These are phyloP conservation scores for Populus simonii DNA, from an alignment of 345 rosid species.

Conservation along the genomic window DNA sequence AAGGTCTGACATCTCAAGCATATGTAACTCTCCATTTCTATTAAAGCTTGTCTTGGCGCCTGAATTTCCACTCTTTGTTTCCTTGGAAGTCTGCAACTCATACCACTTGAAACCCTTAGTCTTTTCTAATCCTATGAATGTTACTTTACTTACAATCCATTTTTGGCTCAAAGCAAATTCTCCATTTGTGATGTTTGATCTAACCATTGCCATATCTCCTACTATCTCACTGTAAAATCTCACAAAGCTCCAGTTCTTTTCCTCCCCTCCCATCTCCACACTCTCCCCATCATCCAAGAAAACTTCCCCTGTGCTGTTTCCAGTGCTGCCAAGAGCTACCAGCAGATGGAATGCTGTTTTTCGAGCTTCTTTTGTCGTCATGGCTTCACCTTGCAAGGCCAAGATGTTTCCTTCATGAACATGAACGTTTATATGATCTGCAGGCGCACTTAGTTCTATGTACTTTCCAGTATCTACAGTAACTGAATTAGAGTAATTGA, in stretches of 20 bases:
- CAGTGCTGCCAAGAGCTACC: slow-evolving; percentile 39
- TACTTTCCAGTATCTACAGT: slow-evolving; percentile 31
- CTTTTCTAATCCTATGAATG: slow-evolving; percentile 45
- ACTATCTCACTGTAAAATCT: slow-evolving; percentile 28
- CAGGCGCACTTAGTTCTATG: slow-evolving; percentile 43
- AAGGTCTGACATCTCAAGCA: slow-evolving; percentile 22
- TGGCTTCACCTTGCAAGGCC: slow-evolving; percentile 66
- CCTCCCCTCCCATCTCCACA: slow-evolving; percentile 48
- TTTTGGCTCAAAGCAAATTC: slow-evolving; percentile 44
- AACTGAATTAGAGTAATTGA: slow-evolving; percentile 47
- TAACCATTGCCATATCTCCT: slow-evolving; percentile 24
- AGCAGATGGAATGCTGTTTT: slow-evolving; percentile 45
- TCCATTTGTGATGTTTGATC: slow-evolving; percentile 48
- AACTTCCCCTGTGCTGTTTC: slow-evolving; percentile 48
- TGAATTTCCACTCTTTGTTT: slow-evolving; percentile 8
- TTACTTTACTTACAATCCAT: slow-evolving; percentile 50
- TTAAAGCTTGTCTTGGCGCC: slow-evolving; percentile 11
- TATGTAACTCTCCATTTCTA: slow-evolving; percentile 22
- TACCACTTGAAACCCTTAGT: slow-evolving; percentile 17
- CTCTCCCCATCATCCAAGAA: slow-evolving; percentile 66
- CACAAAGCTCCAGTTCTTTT: slow-evolving; percentile 56
- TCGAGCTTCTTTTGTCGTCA: slow-evolving; percentile 55
- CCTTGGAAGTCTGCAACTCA: slow-evolving; percentile 19
- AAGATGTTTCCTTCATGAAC: slow-evolving; percentile 57
- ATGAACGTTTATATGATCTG: slow-evolving; percentile 56